Evolutionary conservation across 192 early-diverging fungal genomes (phyloP).

Genomic region (Powellomyces hirtus): DNA sequence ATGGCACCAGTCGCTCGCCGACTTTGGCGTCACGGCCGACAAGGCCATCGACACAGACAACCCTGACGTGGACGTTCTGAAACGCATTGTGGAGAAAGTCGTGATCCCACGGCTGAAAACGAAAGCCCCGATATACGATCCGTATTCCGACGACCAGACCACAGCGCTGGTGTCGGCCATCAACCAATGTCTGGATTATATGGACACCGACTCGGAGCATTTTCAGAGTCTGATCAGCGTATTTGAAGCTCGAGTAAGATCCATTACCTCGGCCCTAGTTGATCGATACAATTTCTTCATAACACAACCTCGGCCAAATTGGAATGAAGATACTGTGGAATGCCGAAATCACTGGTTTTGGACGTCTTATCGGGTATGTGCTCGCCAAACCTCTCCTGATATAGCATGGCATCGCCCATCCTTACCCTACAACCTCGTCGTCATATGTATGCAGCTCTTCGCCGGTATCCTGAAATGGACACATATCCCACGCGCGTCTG

Average conservation of each 20-base stretch:
- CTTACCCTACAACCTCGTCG: not conserved
- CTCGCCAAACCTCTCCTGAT: not conserved
- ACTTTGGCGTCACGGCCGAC: slow-evolving; percentile 14
- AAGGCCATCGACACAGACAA: not conserved
- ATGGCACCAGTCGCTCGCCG: slow-evolving; percentile 18
- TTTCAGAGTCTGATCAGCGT: not conserved
- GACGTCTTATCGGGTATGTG: slow-evolving; percentile 6
- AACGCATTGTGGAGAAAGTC: slow-evolving; percentile 30
- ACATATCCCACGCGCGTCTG: not conserved
- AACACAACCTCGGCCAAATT: not conserved
- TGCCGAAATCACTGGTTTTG: slow-evolving; percentile 9
- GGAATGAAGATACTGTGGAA: not conserved
- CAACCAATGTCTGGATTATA: slow-evolving; percentile 15
- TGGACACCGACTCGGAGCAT: not conserved
- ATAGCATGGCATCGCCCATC: no score
- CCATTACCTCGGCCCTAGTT: not conserved
- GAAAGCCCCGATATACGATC: slow-evolving; percentile 19
- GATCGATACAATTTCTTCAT: slow-evolving; percentile 19
- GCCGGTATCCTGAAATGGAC: not conserved
- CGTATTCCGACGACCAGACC: slow-evolving; percentile 17
- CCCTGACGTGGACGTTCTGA: slow-evolving; percentile 16
- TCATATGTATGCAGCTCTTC: no score
- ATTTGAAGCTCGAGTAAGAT: not conserved
- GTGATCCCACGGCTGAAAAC: slow-evolving; percentile 23
- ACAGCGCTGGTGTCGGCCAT: not conserved